Conservation (phyloP, 225 moss, liverwort and hornwort genomes). For the Marchantia polymorpha region DNA sequence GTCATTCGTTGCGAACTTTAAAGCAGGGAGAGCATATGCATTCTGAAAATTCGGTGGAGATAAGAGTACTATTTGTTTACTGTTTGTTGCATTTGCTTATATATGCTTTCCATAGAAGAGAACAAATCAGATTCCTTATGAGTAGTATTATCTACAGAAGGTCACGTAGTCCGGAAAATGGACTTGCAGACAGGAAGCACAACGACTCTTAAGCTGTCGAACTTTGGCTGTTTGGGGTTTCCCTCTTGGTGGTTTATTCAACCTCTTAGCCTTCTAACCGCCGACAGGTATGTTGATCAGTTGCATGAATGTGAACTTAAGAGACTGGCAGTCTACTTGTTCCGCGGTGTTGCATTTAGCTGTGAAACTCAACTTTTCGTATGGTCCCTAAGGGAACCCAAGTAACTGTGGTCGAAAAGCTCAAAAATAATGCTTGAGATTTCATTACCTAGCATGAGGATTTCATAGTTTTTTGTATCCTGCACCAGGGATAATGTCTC, state of each 20-base stretch:
- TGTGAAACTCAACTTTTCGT: no score
- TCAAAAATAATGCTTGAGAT: no score
- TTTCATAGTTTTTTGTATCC: conserved; percentile 5
- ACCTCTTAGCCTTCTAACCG: conserved; percentile 42
- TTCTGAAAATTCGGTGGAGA: not conserved
- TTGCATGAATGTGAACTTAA: not conserved
- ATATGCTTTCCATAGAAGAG: not conserved
- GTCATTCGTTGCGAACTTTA: not conserved
- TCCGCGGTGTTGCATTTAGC: not conserved
- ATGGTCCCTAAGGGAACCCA: no score
- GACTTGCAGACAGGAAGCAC: conserved; percentile 54
- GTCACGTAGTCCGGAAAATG: conserved; percentile 51
- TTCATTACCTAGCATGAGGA: no score
- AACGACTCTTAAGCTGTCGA: conserved; percentile 50
- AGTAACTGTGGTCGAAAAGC: no score
- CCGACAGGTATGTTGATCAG: conserved; percentile 39
- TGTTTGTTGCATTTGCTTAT: not conserved
- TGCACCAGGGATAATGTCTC: conserved; percentile 28
- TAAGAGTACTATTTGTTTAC: not conserved
- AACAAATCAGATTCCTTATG: conserved; percentile 2
- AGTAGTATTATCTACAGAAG: conserved; percentile 38
- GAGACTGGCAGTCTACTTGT: not conserved
- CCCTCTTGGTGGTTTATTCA: conserved; percentile 69
- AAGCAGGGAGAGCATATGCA: not conserved
- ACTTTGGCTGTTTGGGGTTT: conserved; percentile 62